Base-by-base conservation (phyloP, 2,329 filamentous ascomycete species). In the Colletotrichum somersetense region DNA sequence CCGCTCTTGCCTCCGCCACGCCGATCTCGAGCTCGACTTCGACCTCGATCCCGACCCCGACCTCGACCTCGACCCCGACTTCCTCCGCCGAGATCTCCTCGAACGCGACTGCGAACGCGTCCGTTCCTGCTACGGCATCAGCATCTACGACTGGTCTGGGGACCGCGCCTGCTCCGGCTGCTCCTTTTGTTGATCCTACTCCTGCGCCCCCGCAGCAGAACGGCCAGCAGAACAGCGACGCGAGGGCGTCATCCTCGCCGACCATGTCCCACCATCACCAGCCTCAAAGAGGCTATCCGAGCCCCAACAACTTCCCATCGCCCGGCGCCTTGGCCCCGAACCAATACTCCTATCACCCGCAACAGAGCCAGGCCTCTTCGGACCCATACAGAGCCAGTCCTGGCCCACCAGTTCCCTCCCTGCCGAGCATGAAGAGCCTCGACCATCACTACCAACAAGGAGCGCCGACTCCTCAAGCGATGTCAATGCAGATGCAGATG, bases 381-480 rank as follows among this genome's bases (percentile, higher is more conserved):
- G 82, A 84, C 72, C 76, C 78, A 26, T 84, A 84, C 74, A 80
- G 82, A 73, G 75, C 79, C 64, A 78, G 71, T 57, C 62, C 79
- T 5, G 75, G 76, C 57, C 75, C 78, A 63, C 78, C 80, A 53
- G 81, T 83, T 66, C 78, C 69, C 20, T 72, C 83, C 8, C 77
- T 85, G 56, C 83, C 83, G 58, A 85, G 82, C 74, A 84, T 85
- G 81, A 81, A 82, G 72, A 83, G 82, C 5, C 81, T 84, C 75
- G 83, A 84, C 67, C 79, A 69, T 33, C 80, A 62, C 77, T 78
- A 20, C 79, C 75, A 73, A 23, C 77, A 78, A 50, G 73, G 73
- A 16, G 77, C 75, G 52, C 73, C 75, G 56, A 77, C 73, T 53
- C 75, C 77, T 26, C 80, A 81, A 67, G 75, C 75, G 71, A 81